These are phyloP conservation scores for Pseudocercospora crystallina DNA, from an alignment of 2,329 filamentous ascomycete genomes.

Conservation along the genomic window DNA sequence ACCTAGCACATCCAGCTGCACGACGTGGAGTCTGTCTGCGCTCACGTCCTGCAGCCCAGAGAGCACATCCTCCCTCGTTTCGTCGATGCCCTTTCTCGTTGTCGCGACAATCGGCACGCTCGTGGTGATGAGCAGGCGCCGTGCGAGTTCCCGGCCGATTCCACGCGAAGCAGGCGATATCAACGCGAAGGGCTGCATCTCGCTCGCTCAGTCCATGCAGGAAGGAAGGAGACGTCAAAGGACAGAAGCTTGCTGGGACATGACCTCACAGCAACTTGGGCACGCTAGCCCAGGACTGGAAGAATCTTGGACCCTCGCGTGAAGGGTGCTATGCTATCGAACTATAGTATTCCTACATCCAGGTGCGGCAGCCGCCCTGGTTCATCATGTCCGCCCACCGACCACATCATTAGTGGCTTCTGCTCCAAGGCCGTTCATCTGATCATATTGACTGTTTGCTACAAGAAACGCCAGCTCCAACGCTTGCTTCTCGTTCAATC, in stretches of 20 bases:
- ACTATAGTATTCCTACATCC: no score
- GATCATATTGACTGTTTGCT: conserved; percentile 56
- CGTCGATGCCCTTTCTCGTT: conserved; percentile 54
- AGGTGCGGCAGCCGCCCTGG: no score
- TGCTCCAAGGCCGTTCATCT: background rate
- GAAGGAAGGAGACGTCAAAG: no score
- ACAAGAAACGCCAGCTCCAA: conserved; percentile 92
- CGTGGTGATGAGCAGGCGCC: conserved; percentile 58
- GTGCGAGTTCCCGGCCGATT: conserved; percentile 62
- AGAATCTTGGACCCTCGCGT: no score
- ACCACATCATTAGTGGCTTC: no score
- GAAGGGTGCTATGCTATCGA: no score
- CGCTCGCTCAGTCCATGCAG: no score
- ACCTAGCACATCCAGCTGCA: conserved; percentile 61
- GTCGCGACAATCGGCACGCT: conserved; percentile 61
- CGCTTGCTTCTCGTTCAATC: conserved; percentile 96
- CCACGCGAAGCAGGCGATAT: conserved; percentile 62
- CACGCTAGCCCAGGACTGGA: no score
- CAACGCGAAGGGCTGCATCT: conserved; percentile 51
- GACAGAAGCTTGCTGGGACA: no score
- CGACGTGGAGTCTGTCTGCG: conserved; percentile 50
- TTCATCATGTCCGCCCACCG: no score
- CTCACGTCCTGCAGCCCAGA: conserved; percentile 48
- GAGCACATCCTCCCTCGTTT: conserved; percentile 52
- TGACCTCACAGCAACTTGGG: no score